Percentiles rank a stretch among this genome's conserved stretches.
These are phyloP conservation scores for Plasmodium chabaudi DNA, from an alignment of 169 alveolate species.

Conservation along the genomic window DNA sequence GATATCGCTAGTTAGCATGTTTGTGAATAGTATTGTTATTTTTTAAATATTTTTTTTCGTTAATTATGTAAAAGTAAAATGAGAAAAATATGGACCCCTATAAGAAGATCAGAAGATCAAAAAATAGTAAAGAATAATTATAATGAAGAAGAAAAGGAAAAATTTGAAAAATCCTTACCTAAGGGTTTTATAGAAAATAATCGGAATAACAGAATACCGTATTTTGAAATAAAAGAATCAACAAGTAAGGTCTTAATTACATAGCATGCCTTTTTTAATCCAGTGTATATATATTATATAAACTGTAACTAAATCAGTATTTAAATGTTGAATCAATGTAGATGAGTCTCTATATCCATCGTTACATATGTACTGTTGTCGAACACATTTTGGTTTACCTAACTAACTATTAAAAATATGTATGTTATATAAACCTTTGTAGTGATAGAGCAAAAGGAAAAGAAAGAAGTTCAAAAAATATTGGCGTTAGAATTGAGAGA, in stretches of 20 bases:
- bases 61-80: slow-evolving; percentile 19
- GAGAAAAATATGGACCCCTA: slow-evolving; percentile 78
- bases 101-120: slow-evolving; percentile 77
- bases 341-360: too few species aligned
- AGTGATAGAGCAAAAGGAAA: slow-evolving; percentile 74
- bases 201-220: slow-evolving; percentile 68
- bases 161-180: slow-evolving; percentile 73
- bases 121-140: slow-evolving; percentile 65
- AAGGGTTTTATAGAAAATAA: slow-evolving; percentile 70
- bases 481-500: slow-evolving; percentile 68
- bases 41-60: too few species aligned
- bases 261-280: too few species aligned
- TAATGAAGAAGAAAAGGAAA: slow-evolving; percentile 63
- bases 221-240: slow-evolving; percentile 73
- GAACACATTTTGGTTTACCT: too few species aligned
- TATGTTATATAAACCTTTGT: too few species aligned
- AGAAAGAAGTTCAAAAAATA: slow-evolving; percentile 72
- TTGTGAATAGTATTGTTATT: too few species aligned
- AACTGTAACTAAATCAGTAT: too few species aligned
- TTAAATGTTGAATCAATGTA: too few species aligned
- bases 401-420: too few species aligned
- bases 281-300: too few species aligned
- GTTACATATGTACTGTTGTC: too few species aligned
- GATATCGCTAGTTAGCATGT: not conserved
- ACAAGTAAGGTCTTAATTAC: slow-evolving; percentile 17